Percentiles rank a stretch among this genome's conserved stretches.
Conservation (phyloP, 2,329 filamentous ascomycete species). For the Exophiala sideris region DNA sequence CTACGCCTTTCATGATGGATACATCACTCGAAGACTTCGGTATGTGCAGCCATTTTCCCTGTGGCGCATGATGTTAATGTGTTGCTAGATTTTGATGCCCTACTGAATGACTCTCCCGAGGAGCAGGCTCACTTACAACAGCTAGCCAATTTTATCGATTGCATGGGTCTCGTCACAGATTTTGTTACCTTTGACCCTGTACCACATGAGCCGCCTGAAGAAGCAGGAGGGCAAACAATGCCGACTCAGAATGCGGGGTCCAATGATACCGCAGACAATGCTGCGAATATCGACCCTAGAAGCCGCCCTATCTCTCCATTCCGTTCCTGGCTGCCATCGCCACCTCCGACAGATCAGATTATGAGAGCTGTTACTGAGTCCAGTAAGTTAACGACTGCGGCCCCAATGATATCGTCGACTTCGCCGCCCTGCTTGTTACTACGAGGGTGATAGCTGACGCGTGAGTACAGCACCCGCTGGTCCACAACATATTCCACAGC, state of each 20-base stretch:
- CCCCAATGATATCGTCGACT: not conserved
- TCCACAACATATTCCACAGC: not conserved
- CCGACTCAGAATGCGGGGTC: not conserved
- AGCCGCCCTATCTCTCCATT: conserved; percentile 3
- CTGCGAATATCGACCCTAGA: not conserved
- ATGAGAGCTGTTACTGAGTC: not conserved
- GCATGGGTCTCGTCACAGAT: conserved; percentile 3
- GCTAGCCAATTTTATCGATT: conserved; percentile 1
- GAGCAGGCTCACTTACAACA: conserved; percentile 4
- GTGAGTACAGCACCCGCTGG: not conserved
- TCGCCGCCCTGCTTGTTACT: not conserved
- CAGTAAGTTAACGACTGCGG: not conserved
- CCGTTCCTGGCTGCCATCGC: conserved; percentile 1
- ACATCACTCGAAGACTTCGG: not conserved
- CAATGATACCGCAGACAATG: not conserved
- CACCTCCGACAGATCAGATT: not conserved
- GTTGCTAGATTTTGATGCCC: not conserved
- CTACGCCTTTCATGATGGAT: not conserved
- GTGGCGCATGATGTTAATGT: not conserved
- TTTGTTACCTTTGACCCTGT: conserved; percentile 1
- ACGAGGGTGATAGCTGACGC: not conserved
- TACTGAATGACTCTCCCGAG: conserved; percentile 1
- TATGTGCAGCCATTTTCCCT: not conserved
- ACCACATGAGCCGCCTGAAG: not conserved
- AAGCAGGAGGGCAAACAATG: not conserved